Base-by-base conservation (phyloP, 306 rosid genomes). In the Citrullus colocynthis region DNA sequence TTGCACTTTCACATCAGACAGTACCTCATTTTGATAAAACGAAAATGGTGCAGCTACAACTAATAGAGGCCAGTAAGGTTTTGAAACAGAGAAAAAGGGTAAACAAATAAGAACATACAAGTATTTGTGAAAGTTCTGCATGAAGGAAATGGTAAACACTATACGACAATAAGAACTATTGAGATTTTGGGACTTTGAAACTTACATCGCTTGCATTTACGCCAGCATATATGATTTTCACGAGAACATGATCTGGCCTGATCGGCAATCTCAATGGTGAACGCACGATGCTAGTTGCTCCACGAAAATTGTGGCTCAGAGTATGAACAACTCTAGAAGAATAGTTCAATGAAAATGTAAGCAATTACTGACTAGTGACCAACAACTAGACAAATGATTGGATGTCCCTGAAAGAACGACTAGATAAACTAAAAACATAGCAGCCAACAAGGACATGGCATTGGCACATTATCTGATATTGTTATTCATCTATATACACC, bases 141-240 rank as follows among this genome's bases (percentile, higher is more conserved):
- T 13, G 58, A 73, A 49, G 61, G 9, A 15, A 24, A 49, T 28
- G 61, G 34, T 76, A 24, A 20, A 48, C 58, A 77, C n/a, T 77
- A 9, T 14, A 52, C 2, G 18, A 51, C 15, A 52, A 74, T 16
- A 74, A 49, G 18, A 9, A 69, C 48, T 24, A 80, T 79, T 78
- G 83, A 77, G 52, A 81, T 17, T 13, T 80, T 78, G 84, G 77
- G 56, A 81, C 14, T 74, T 57, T 30, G 64, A 73, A 79, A 88
- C 98, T 94, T 90, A 95, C 98, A 87, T 95, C 98, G 78, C 98
- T 92, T 79, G 98, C 98, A 80, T 95, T 95, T 81, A 95, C 98
- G 17, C 98, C 97, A 80, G 97, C 97, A 89, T 89, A 90, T 79
- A 92, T 82, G 73, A 94, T 87, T 86, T 94, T 94, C 77, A 94